A percentile compares a stretch with the other conserved stretches of the same genome.
These are phyloP conservation scores for Triticum dicoccoides DNA, from an alignment of 176 grass and related monocot genomes.

Conservation along the genomic window DNA sequence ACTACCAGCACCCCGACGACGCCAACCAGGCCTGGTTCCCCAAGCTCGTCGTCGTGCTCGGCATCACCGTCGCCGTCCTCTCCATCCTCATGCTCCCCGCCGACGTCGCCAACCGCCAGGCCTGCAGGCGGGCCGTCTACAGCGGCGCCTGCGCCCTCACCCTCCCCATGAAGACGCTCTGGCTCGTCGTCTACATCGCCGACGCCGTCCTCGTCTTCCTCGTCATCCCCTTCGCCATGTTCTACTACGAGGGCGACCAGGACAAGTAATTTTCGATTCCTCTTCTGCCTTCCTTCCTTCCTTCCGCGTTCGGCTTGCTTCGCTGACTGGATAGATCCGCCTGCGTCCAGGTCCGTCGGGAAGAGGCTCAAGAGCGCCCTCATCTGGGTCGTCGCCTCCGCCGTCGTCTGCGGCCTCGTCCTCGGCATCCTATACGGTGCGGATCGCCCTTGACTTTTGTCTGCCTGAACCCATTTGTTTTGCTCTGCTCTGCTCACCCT, in stretches of 20 bases:
- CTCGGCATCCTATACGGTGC: constrained; percentile 92
- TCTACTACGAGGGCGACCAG: constrained; percentile 99
- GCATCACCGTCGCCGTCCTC: constrained; percentile 86
- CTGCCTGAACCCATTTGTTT: background rate
- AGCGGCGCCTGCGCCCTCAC: constrained; percentile 78
- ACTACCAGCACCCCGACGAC: constrained; percentile 99
- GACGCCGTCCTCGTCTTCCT: constrained; percentile 97
- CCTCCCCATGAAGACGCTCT: constrained; percentile 91
- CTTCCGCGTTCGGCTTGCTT: background rate
- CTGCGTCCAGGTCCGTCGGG: constrained; percentile 54
- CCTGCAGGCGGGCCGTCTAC: constrained; percentile 69
- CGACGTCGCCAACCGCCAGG: constrained; percentile 85
- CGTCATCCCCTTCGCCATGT: constrained; percentile 94
- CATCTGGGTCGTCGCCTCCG: constrained; percentile 75
- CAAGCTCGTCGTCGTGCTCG: constrained; percentile 85
- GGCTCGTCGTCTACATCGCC: constrained; percentile 78
- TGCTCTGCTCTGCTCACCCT: background rate
- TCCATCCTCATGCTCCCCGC: constrained; percentile 99
- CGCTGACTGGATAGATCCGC: constrained; percentile 30
- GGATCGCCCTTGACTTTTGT: background rate
- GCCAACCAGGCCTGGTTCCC: constrained; percentile 97
- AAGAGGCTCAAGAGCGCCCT: constrained; percentile 85
- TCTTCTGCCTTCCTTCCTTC: background rate
- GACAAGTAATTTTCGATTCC: constrained; percentile 52
- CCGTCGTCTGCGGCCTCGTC: constrained; percentile 72